phyloP scores from a whole-genome alignment of 768 basidiomycete genomes.

The Bullera alba region DNA sequence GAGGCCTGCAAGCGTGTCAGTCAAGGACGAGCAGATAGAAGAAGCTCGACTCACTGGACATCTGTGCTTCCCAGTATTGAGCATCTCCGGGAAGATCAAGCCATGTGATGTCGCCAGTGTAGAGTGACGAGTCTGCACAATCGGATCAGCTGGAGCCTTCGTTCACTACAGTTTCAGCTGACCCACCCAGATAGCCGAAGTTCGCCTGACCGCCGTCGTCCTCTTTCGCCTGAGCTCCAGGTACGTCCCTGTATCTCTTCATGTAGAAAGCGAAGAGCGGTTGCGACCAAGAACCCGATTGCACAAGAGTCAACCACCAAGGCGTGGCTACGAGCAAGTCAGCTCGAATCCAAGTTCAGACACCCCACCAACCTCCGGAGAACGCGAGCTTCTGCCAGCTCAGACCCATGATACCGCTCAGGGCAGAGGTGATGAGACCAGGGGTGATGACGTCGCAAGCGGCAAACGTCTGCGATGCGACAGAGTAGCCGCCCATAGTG shows the following conservation, averaged over 20 bases:
- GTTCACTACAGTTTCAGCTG: neutral
- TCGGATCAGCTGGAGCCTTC: neutral
- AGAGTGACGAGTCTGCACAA: conserved; percentile 37
- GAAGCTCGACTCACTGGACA: conserved; percentile 19
- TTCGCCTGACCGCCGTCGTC: conserved; percentile 38
- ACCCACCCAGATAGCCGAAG: conserved; percentile 52
- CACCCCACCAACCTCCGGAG: conserved; percentile 21
- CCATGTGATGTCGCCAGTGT: conserved; percentile 44
- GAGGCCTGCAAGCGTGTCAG: conserved; percentile 17
- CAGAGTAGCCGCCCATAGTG: conserved; percentile 81
- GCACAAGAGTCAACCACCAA: conserved; percentile 45
- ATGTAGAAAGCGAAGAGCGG: conserved; percentile 44
- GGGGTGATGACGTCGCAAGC: conserved; percentile 27
- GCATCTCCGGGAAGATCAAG: conserved; percentile 26
- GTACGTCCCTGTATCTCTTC: conserved; percentile 39
- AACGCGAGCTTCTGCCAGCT: conserved; percentile 40
- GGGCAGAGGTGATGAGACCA: conserved; percentile 31
- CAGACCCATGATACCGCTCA: conserved; percentile 47
- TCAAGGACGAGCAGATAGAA: neutral
- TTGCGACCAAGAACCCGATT: conserved; percentile 31
- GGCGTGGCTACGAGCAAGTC: conserved; percentile 24
- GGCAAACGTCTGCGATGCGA: conserved; percentile 71
- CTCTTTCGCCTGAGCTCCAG: conserved; percentile 33
- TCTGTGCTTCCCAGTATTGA: conserved; percentile 45
- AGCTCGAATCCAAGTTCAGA: neutral